phyloP scores from a whole-genome alignment of 2,329 filamentous ascomycete genomes.

The Chaetothyriales sp. region DNA sequence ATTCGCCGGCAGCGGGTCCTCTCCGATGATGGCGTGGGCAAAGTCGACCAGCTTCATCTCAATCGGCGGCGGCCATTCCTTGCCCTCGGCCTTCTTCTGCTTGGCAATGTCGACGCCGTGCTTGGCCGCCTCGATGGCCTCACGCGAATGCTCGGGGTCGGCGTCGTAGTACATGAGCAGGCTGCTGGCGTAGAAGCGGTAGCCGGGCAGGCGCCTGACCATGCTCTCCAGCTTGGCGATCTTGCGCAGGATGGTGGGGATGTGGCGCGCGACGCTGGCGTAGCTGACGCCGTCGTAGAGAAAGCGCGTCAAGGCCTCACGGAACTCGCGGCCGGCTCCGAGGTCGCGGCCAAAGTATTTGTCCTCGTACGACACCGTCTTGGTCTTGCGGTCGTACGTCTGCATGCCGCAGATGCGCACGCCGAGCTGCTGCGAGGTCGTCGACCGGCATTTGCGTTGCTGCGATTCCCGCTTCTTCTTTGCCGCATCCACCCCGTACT shows the following conservation, averaged over 20 bases:
- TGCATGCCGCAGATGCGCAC: conserved; percentile 93
- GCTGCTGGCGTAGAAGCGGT: conserved; percentile 90
- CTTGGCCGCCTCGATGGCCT: conserved; percentile 14
- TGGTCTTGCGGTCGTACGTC: conserved; percentile 75
- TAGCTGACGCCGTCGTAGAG: conserved; percentile 80
- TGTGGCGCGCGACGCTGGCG: conserved; percentile 67
- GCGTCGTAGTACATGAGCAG: conserved; percentile 93
- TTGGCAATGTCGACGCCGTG: conserved; percentile 15
- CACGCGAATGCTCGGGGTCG: conserved; percentile 37
- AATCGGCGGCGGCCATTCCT: conserved; percentile 40
- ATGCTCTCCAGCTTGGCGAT: conserved; percentile 71
- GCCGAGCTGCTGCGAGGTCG: conserved; percentile 80
- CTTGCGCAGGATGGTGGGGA: conserved; percentile 75
- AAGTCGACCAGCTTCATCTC: conserved; percentile 98
- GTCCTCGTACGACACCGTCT: conserved; percentile 88
- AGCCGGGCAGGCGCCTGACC: conserved; percentile 63
- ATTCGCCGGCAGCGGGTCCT: conserved; percentile 50
- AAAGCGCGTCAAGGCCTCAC: conserved; percentile 74
- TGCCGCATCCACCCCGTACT: conserved; percentile 84
- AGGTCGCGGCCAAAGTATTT: conserved; percentile 91
- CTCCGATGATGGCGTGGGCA: conserved; percentile 87
- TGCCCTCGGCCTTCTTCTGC: conserved; percentile 16
- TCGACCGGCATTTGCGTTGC: conserved; percentile 78
- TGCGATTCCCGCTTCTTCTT: conserved; percentile 91
- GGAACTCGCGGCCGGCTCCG: conserved; percentile 77